A percentile compares a stretch with the other conserved stretches of the same genome.
Evolutionary conservation across 1,284 basidiomycete species (phyloP).

Genomic region (Mrakiaceae sp.): DNA sequence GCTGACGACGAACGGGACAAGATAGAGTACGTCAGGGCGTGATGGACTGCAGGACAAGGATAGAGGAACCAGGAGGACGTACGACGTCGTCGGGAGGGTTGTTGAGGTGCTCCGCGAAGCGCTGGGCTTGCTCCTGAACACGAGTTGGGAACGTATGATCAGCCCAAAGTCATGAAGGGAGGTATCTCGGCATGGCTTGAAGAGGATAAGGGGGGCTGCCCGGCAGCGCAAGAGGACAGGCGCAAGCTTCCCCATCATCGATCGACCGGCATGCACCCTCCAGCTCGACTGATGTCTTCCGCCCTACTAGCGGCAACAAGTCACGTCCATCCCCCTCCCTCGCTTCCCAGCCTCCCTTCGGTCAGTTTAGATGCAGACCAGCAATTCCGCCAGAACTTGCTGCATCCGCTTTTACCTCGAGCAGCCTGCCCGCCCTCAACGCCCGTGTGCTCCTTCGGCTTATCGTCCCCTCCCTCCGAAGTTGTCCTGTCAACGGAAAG

Average conservation of each 20-base stretch:
- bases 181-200: neutral
- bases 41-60: neutral
- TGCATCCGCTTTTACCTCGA: slow-evolving; percentile 11
- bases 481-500: neutral
- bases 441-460: no score
- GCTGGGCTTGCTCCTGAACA: slow-evolving; percentile 24
- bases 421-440: neutral
- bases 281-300: neutral
- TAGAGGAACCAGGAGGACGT: slow-evolving; percentile 16
- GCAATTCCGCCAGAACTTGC: slow-evolving; percentile 20
- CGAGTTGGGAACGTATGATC: neutral
- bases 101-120: slow-evolving; percentile 27
- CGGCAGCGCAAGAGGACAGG: neutral
- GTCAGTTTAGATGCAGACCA: neutral
- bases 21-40: neutral
- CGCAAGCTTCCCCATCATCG: neutral
- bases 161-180: neutral
- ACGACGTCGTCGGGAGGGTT: slow-evolving; percentile 4
- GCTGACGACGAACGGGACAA: slow-evolving; percentile 14
- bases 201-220: neutral
- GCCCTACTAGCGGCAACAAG: no score
- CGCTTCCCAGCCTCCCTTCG: no score
- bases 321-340: no score
- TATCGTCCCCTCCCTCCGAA: neutral
- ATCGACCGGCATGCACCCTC: neutral